A percentile compares a stretch with the other conserved stretches of the same genome.
phyloP scores from a whole-genome alignment of 2,329 filamentous ascomycete species.

The Westerdykella aurantiaca region DNA sequence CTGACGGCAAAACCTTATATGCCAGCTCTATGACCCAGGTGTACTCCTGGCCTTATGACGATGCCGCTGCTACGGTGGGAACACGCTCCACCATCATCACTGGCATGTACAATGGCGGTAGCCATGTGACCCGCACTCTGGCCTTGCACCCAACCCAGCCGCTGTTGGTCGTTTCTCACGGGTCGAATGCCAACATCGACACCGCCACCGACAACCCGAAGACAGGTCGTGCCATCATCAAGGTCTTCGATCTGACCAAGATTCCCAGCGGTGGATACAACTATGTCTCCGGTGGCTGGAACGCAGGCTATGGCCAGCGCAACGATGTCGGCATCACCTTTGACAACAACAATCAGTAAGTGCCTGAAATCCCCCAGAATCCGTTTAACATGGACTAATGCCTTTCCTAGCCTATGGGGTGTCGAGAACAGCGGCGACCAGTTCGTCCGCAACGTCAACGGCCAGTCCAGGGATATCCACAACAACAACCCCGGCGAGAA shows the following conservation, averaged over 20 bases:
- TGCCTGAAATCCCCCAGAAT: slow-evolving; percentile 40
- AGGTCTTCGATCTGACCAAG: slow-evolving; percentile 51
- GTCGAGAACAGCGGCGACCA: slow-evolving; percentile 69
- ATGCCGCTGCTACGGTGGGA: slow-evolving; percentile 42
- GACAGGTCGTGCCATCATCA: slow-evolving; percentile 60
- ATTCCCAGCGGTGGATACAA: slow-evolving; percentile 38
- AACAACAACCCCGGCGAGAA: slow-evolving; percentile 66
- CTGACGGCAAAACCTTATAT: slow-evolving; percentile 46
- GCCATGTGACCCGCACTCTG: slow-evolving; percentile 61
- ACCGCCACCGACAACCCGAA: slow-evolving; percentile 42
- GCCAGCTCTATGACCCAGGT: slow-evolving; percentile 54
- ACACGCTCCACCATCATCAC: slow-evolving; percentile 52
- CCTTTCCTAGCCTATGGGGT: slow-evolving; percentile 28
- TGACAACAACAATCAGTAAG: slow-evolving; percentile 44
- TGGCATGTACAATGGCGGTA: slow-evolving; percentile 52
- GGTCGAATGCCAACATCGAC: slow-evolving; percentile 60
- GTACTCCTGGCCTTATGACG: slow-evolving; percentile 60
- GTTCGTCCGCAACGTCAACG: slow-evolving; percentile 48
- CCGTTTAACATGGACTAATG: slow-evolving; percentile 2
- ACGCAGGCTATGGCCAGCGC: slow-evolving; percentile 60
- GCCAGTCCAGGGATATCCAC: slow-evolving; percentile 54
- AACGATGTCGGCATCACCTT: slow-evolving; percentile 61
- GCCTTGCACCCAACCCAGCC: slow-evolving; percentile 52
- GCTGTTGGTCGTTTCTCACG: slow-evolving; percentile 59
- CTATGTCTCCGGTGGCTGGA: slow-evolving; percentile 47